phyloP scores from a whole-genome alignment of 148 eudicot genomes.

The Agrostemma githago region DNA sequence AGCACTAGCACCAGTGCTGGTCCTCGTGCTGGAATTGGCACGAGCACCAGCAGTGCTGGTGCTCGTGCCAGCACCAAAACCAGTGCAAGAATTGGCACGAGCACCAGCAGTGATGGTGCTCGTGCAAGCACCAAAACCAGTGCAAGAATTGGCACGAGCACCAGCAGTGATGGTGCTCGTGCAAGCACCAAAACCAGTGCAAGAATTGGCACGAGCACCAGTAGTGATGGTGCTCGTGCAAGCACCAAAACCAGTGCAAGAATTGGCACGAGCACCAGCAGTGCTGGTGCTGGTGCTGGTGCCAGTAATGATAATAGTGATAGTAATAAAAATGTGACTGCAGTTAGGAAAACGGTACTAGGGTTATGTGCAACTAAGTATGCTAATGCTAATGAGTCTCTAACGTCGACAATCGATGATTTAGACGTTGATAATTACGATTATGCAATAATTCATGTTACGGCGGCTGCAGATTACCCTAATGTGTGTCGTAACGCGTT shows the following conservation, averaged over 20 bases:
- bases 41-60: too few species aligned
- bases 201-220: too few species aligned
- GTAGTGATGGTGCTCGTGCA: too few species aligned
- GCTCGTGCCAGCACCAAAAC: background rate
- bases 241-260: background rate
- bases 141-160: slow-evolving; percentile 21
- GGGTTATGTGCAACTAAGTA: slow-evolving; percentile 60
- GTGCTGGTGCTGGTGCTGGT: background rate
- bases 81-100: too few species aligned
- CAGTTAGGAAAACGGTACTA: slow-evolving; percentile 32
- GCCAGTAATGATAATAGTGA: too few species aligned
- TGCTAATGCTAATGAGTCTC: slow-evolving; percentile 42
- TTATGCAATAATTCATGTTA: slow-evolving; percentile 61
- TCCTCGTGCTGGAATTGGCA: too few species aligned
- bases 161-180: slow-evolving; percentile 7
- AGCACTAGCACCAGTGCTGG: too few species aligned
- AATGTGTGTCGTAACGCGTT: slow-evolving; percentile 61
- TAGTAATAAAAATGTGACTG: too few species aligned
- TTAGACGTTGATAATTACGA: slow-evolving; percentile 46
- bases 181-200: background rate
- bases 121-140: background rate
- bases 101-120: too few species aligned
- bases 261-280: slow-evolving; percentile 7
- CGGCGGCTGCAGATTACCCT: slow-evolving; percentile 67
- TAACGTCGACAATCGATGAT: slow-evolving; percentile 44